Base-by-base conservation (phyloP, 352 stramenopile species). In the Phytophthora boehmeriae region DNA sequence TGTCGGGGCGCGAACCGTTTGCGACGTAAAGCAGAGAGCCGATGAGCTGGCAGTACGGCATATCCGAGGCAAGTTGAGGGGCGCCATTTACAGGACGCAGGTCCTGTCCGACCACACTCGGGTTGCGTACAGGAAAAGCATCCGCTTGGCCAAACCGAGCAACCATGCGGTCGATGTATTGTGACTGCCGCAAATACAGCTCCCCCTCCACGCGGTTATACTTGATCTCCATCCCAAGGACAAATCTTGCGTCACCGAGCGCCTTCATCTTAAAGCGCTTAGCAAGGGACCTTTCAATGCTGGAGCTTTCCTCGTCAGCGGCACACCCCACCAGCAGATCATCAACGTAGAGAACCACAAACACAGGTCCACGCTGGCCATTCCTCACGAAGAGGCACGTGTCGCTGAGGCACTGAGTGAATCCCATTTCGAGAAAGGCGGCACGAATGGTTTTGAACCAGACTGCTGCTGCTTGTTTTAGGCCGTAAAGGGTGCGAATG, bases 381-480 rank as follows among this genome's bases (percentile, higher is more conserved):
- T 32, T 17, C 1, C 41, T 13, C 8, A 58, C 45, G 10, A 62
- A 62, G 0, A 58, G 25, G 13, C 51, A 67, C 0, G 22, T n/a
- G n/a, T n/a, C n/a, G 2, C 14, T 68, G 39, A 13, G 23, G 13
- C 54, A 65, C 14, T 60, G 54, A 0, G 0, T 0, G 28, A 61
- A 65, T 6, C 48, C 48, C 0, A 34, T 4, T 10, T 17, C 13
- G 9, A 16, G 8, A 17, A 66, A 56, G 0, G 59, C 62, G 1
- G 35, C 27, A 4, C 36, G 44, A 20, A 80, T 74, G n/a, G n/a
- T n/a, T 14, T 48, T 76, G 41, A 66, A 52, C 68, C 68, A 83
- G 4, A 68, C 57, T 9, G 47, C 48, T 6, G 67, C 60, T 16
- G 68, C 61, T 54, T 81, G 62, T 11, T 81, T 80, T 0, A 81